These are phyloP conservation scores for Basipetospora sp. DNA, from an alignment of 2,329 filamentous ascomycete species.

Conservation along the genomic window DNA sequence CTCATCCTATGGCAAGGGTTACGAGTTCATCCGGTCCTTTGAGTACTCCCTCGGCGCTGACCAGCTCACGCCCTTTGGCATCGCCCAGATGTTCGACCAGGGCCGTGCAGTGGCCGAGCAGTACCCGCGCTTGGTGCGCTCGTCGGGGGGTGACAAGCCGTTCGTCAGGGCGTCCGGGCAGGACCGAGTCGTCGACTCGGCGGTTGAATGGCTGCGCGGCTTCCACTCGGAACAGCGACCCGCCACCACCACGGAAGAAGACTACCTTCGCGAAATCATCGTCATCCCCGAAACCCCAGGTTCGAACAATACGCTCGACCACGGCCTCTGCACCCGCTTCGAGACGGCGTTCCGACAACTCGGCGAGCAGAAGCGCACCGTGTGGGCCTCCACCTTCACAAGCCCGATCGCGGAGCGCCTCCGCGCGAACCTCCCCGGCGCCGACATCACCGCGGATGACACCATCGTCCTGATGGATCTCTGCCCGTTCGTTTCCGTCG, in stretches of 20 bases:
- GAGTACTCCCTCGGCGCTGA: slow-evolving; percentile 57
- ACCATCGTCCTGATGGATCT: slow-evolving; percentile 71
- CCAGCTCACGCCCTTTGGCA: slow-evolving; percentile 51
- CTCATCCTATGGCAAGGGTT: slow-evolving; percentile 45
- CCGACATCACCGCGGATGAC: slow-evolving; percentile 46
- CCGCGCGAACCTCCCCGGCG: slow-evolving; percentile 53
- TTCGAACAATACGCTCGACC: slow-evolving; percentile 70
- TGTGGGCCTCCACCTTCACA: slow-evolving; percentile 50
- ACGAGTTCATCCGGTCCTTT: slow-evolving; percentile 58
- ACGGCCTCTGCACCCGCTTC: slow-evolving; percentile 57
- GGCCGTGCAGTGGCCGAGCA: slow-evolving; percentile 62
- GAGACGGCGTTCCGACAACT: slow-evolving; percentile 42
- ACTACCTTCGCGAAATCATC: slow-evolving; percentile 42
- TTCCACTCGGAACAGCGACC: slow-evolving; percentile 39
- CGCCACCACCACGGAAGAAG: slow-evolving; percentile 16
- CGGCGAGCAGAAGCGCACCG: slow-evolving; percentile 33
- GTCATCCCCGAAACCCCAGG: slow-evolving; percentile 51
- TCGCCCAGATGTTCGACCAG: slow-evolving; percentile 56
- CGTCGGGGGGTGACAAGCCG: slow-evolving; percentile 22
- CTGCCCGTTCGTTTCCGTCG: slow-evolving; percentile 74
- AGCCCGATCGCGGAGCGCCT: slow-evolving; percentile 54
- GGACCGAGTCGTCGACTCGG: slow-evolving; percentile 58
- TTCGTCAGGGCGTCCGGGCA: slow-evolving; percentile 62
- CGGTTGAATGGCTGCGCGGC: slow-evolving; percentile 59
- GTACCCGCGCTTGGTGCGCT: slow-evolving; percentile 38